Evolutionary conservation across 768 basidiomycete species (phyloP).

Genomic region (Harrya chromipes): DNA sequence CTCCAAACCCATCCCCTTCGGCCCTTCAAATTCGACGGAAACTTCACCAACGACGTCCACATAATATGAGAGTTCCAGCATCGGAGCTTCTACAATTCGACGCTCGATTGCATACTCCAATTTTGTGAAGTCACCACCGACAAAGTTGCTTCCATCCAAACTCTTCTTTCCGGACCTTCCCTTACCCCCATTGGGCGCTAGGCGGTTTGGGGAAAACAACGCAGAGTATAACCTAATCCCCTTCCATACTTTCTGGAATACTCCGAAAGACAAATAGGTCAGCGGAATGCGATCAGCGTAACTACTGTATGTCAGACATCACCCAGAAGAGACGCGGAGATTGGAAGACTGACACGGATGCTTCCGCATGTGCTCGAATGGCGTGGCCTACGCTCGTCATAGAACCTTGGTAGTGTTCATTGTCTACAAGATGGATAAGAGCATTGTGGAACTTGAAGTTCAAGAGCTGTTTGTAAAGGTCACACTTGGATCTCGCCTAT

Average conservation of each 20-base stretch:
- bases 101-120: conserved; percentile 88
- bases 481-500: conserved; percentile 77
- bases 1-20: conserved; percentile 37
- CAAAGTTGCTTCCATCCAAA: conserved; percentile 51
- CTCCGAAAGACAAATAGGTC: conserved; percentile 36
- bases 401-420: conserved; percentile 67
- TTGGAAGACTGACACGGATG: conserved; percentile 30
- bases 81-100: conserved; percentile 73
- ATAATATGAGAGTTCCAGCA: conserved; percentile 83
- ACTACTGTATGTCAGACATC: conserved; percentile 17
- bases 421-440: conserved; percentile 65
- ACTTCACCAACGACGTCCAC: conserved; percentile 80
- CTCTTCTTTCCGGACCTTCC: conserved; percentile 24
- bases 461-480: conserved; percentile 79
- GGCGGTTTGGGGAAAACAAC: conserved; percentile 27
- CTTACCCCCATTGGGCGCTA: neutral
- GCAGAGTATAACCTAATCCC: conserved; percentile 43
- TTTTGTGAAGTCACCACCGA: conserved; percentile 52
- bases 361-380: conserved; percentile 54
- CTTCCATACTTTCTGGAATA: conserved; percentile 54
- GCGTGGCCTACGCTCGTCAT: conserved; percentile 66
- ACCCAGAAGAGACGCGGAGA: neutral
- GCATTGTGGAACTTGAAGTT: conserved; percentile 67
- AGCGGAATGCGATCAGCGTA: conserved; percentile 26
- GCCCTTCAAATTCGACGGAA: conserved; percentile 37